phyloP scores from a whole-genome alignment of 2,329 filamentous ascomycete species.

The Xylariomycetidae sp. region DNA sequence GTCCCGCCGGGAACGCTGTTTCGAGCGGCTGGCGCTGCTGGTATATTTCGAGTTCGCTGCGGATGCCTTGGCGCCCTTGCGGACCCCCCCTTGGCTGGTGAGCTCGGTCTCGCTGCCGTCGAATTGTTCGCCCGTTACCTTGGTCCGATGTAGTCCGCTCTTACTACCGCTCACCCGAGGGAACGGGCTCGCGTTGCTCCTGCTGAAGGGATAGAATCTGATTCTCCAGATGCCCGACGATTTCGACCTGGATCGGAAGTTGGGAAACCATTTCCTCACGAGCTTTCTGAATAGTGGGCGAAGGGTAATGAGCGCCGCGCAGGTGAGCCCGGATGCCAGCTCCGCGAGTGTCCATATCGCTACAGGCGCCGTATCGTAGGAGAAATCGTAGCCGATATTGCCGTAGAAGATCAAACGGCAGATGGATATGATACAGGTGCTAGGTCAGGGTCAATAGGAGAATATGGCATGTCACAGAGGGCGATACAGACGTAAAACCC shows the following conservation, averaged over 20 bases:
- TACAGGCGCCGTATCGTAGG: slow-evolving; percentile 11
- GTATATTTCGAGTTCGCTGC: too few species aligned
- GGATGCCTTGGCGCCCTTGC: not conserved
- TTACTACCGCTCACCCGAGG: slow-evolving; percentile 4
- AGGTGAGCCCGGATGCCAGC: slow-evolving; percentile 15
- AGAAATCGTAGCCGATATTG: slow-evolving; percentile 8
- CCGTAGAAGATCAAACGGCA: slow-evolving; percentile 15
- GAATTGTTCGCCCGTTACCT: slow-evolving; percentile 5
- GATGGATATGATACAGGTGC: slow-evolving; percentile 18
- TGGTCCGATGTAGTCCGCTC: slow-evolving; percentile 8
- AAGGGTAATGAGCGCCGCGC: slow-evolving; percentile 16
- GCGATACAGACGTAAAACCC: slow-evolving; percentile 16
- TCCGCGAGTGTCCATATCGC: slow-evolving; percentile 16
- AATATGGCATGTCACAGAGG: not conserved
- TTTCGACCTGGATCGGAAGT: slow-evolving; percentile 3
- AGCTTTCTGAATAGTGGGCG: slow-evolving; percentile 13
- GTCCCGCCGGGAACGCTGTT: slow-evolving; percentile 4
- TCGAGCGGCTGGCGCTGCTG: not conserved
- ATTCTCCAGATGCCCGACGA: slow-evolving; percentile 2
- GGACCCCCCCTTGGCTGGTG: slow-evolving; percentile 4
- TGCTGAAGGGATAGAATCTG: not conserved
- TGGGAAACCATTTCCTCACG: slow-evolving; percentile 5
- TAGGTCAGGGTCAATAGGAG: not conserved
- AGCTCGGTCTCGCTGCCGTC: slow-evolving; percentile 17
- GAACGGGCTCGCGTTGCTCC: too few species aligned